phyloP scores from a whole-genome alignment of 805 yeast genomes.

The Suhomyces faveliae region DNA sequence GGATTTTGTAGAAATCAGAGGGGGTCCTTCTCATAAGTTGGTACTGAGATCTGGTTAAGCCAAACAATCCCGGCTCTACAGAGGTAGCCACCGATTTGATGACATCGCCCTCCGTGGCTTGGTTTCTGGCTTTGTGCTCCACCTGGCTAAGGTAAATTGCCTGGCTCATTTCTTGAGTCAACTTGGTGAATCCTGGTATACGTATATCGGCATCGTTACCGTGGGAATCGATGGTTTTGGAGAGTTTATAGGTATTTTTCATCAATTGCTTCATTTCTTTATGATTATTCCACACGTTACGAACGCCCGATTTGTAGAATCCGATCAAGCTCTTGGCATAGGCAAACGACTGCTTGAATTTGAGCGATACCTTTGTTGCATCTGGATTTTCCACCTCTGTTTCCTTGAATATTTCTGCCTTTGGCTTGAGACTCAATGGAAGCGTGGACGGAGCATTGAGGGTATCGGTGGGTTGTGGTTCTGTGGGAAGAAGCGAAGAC shows the following conservation, averaged over 20 bases:
- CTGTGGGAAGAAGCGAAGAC: background rate
- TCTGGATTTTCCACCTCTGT: constrained; percentile 21
- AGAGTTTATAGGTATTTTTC: constrained; percentile 19
- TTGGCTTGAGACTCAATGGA: constrained; percentile 28
- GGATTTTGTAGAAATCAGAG: constrained; percentile 51
- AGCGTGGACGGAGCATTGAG: constrained; percentile 32
- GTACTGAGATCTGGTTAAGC: constrained; percentile 48
- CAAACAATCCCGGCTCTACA: constrained; percentile 24
- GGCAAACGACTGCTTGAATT: constrained; percentile 38
- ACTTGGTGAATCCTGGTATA: constrained; percentile 33
- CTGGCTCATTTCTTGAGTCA: constrained; percentile 37
- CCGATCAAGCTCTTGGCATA: constrained; percentile 46
- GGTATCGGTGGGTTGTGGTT: background rate
- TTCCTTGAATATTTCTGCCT: constrained; percentile 24
- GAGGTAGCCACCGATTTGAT: constrained; percentile 11
- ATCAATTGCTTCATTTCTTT: constrained; percentile 16
- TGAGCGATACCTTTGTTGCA: constrained; percentile 16
- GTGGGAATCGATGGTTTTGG: constrained; percentile 17
- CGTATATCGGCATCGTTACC: constrained; percentile 26
- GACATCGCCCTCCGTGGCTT: constrained; percentile 17
- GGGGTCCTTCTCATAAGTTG: constrained; percentile 52
- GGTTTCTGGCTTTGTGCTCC: constrained; percentile 28
- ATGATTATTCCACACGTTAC: constrained; percentile 51
- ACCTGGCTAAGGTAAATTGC: constrained; percentile 35
- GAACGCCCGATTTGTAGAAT: constrained; percentile 60